Evolutionary conservation across 495 filamentous ascomycete species (phyloP).

Genomic region (Tuber magnatum): DNA sequence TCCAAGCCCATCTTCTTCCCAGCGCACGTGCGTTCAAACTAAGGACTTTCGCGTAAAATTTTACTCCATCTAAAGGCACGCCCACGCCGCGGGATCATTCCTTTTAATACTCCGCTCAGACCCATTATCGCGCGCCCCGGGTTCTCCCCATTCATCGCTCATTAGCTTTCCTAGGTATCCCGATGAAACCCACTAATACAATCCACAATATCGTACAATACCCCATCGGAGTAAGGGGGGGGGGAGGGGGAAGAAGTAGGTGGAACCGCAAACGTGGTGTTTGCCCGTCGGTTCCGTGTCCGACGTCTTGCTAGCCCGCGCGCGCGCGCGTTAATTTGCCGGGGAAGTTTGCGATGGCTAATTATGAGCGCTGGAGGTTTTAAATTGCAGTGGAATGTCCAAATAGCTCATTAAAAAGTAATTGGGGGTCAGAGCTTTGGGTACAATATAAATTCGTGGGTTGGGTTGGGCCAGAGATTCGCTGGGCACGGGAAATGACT

Average conservation of each 20-base stretch:
- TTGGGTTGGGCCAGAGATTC: too few relatives aligned
- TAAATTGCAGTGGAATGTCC: background rate
- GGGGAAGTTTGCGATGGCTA: background rate
- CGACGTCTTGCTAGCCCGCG: background rate
- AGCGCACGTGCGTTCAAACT: background rate
- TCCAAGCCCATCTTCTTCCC: background rate
- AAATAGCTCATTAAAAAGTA: background rate
- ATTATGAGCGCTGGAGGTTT: background rate
- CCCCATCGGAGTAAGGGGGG: background rate
- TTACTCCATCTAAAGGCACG: background rate
- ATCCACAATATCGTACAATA: background rate
- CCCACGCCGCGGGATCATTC: background rate
- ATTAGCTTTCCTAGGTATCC: background rate
- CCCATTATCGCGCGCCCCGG: background rate
- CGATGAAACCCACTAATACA: background rate
- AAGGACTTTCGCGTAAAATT: background rate
- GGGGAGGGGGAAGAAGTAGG: too few relatives aligned
- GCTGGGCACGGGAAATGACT: background rate
- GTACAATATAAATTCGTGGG: background rate
- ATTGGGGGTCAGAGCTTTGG: background rate
- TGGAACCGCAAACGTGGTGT: background rate
- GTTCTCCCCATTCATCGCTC: background rate
- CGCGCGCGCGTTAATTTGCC: background rate
- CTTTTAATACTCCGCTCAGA: background rate
- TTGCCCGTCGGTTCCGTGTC: background rate